A percentile compares a stretch with the other conserved stretches of the same genome.
Evolutionary conservation across 805 yeast genomes (phyloP).

Genomic region (Metschnikowia gelsemii): DNA sequence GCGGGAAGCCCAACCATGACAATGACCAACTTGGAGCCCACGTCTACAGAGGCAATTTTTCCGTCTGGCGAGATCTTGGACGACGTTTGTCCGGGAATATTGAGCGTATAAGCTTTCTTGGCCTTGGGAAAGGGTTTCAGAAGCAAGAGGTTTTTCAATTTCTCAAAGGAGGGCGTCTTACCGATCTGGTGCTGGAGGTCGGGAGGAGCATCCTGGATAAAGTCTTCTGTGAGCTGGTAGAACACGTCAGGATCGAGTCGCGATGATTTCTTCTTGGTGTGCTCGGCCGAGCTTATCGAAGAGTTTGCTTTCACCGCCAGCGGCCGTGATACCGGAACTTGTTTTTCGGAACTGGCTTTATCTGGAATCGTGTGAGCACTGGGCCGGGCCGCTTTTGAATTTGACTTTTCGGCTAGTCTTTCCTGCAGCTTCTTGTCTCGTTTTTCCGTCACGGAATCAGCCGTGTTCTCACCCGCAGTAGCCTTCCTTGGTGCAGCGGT

Average conservation of each 20-base stretch:
- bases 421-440: too few relatives aligned
- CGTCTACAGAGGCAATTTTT: conserved; percentile 59
- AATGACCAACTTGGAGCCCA: conserved; percentile 72
- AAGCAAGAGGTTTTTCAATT: conserved; percentile 34
- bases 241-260: conserved; percentile 19
- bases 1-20: conserved; percentile 98
- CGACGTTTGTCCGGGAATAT: conserved; percentile 88
- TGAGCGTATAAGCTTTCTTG: conserved; percentile 77
- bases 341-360: conserved; percentile 7
- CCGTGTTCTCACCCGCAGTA: too few relatives aligned
- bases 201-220: conserved; percentile 34
- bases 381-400: neutral
- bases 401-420: neutral
- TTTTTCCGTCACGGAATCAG: too few relatives aligned
- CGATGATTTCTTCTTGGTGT: conserved; percentile 3
- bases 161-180: conserved; percentile 43
- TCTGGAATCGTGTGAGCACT: neutral
- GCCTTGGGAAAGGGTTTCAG: conserved; percentile 40
- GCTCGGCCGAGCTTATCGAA: conserved; percentile 6
- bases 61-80: conserved; percentile 80
- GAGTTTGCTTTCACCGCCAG: conserved; percentile 12
- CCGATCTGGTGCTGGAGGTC: conserved; percentile 38
- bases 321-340: conserved; percentile 8
- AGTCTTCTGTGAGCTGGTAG: conserved; percentile 28
- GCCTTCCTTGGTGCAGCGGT: too few relatives aligned